Evolutionary conservation across 192 early-diverging fungal genomes (phyloP), one percentile per base, ranked within the genome.

Genomic region (Rhizophagus prolifer): DNA sequence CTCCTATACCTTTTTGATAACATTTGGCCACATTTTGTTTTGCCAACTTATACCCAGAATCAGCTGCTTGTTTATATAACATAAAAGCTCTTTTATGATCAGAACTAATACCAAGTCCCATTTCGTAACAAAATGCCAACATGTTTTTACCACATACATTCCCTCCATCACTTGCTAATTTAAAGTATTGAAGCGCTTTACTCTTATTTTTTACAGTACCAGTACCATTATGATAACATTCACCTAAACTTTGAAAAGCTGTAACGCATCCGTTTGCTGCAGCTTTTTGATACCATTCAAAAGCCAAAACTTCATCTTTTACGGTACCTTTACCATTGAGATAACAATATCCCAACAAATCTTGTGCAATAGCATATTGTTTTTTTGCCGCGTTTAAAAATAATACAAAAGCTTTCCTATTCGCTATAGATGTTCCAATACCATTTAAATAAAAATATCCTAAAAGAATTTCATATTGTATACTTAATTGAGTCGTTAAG

Each of bases 11-110:
- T 59, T 90, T 89, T 44, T 88, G 86, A 77, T 88, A 90, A 63
- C 88, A 88, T 76, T 84, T 83, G 34, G 84, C 87, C 6, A 88
- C 68, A 81, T 85, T 79, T 64, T 84, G 86, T 71, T 86, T 85
- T 44, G 85, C 84, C 25, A 83, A 76, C n/a, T 81, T 76, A 78
- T 94, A 91, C 28, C 91, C 94, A 74, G 86, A 85, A 67, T 85
- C 79, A 16, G 94, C 94, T 72, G 88, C 84, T 30, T 82, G 69
- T 58, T 81, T 71, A 77, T 88, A 96, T 83, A 91, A 94, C 38
- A 74, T 73, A 9, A 86, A 81, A 12, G 88, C 89, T 28, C 78
- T 62, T 63, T 78, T 78, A n/a, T 85, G 74, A 70, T 90, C 80
- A 31, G 80, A 82, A 21, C 72, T 69, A 61, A 88, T 75, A 23